A percentile compares a stretch with the other conserved stretches of the same genome.
These are phyloP conservation scores for Vickermania spadyakhi DNA, from an alignment of 208 protist genomes.

Conservation along the genomic window DNA sequence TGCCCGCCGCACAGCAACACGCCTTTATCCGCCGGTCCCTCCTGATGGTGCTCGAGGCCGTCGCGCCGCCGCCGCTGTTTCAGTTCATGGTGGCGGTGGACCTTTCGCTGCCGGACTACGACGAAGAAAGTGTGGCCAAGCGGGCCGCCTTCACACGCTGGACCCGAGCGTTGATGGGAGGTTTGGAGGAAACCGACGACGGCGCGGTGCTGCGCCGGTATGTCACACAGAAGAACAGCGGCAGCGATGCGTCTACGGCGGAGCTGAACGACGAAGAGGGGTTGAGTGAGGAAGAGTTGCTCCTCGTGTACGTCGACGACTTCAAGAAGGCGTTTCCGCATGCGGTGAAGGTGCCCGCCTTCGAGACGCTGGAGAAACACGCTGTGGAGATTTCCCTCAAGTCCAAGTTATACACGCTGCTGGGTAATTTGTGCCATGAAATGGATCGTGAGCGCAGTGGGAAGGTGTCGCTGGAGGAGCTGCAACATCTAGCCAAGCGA, in stretches of 20 bases:
- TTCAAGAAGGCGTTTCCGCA: conserved; percentile 44
- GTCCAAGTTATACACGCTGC: conserved; percentile 45
- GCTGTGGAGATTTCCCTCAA: conserved; percentile 35
- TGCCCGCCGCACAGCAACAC: conserved; percentile 31
- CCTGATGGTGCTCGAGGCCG: conserved; percentile 50
- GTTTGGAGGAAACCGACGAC: background rate
- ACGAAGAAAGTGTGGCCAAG: conserved; percentile 10
- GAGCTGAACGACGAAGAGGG: conserved; percentile 22
- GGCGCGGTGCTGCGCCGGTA: conserved; percentile 22
- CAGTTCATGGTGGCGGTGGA: conserved; percentile 56
- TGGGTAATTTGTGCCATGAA: conserved; percentile 53
- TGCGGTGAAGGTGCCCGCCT: conserved; percentile 26
- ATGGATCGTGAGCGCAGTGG: conserved; percentile 57
- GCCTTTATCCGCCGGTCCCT: conserved; percentile 39
- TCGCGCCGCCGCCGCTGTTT: conserved; percentile 54
- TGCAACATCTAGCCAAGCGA: conserved; percentile 33
- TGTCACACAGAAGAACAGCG: too few species aligned
- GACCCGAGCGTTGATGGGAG: background rate
- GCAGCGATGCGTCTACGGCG: conserved; percentile 54
- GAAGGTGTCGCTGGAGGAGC: conserved; percentile 44
- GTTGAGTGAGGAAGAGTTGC: conserved; percentile 43
- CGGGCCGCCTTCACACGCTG: background rate
- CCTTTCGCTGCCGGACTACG: conserved; percentile 19
- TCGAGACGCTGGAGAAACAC: conserved; percentile 30
- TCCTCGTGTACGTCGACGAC: conserved; percentile 64